Base-by-base conservation (phyloP, 1,139 yeast species). In the Diutina pseudorugosa region DNA sequence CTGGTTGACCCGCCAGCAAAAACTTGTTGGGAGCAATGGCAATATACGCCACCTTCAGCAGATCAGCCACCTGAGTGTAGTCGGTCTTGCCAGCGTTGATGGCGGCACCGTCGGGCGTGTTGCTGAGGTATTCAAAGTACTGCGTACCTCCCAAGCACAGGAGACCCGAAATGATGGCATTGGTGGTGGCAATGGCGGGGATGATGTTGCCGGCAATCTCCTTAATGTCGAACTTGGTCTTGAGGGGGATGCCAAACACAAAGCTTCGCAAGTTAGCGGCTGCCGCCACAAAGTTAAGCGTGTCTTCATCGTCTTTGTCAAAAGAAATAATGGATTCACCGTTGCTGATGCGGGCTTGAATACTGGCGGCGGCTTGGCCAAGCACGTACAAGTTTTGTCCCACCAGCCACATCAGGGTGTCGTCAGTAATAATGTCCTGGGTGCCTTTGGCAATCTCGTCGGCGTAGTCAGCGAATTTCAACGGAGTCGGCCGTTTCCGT, bases 131-230 rank as follows among this genome's bases (percentile, higher is more conserved):
- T 14, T 33, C 50, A 36, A 40, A 40, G 51, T 77, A 76, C 53
- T 80, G 78, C 52, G 88, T 68, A 0, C 91, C 85, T 53, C 82
- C 83, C 53, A 91, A 65, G 14, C 90, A 83, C 25, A 95, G 85
- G 56, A 90, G 77, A 0, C 98, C 98, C 0, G 97, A 91, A 57
- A 93, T 83, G 20, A 93, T 84, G 1, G 98, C 98, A 65, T 94
- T 94, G 11, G 98, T 93, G 1, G 98, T 93, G 12, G 98, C 98
- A 60, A 94, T 91, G 0, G 98, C 98, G 0, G 99, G 98, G 52
- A 94, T 93, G 61, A 94, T 94, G 65, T 93, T 93, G 9, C 99
- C 99, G 0, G 98, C 98, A 60, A 91, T 90, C 63, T 94, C 82
- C 65, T 94, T 94, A 58, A 87, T 80, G 57, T 89, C 96, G 62